Evolutionary conservation across 208 protist species (phyloP).

Genomic region (Trypanosomatidae sp.): DNA sequence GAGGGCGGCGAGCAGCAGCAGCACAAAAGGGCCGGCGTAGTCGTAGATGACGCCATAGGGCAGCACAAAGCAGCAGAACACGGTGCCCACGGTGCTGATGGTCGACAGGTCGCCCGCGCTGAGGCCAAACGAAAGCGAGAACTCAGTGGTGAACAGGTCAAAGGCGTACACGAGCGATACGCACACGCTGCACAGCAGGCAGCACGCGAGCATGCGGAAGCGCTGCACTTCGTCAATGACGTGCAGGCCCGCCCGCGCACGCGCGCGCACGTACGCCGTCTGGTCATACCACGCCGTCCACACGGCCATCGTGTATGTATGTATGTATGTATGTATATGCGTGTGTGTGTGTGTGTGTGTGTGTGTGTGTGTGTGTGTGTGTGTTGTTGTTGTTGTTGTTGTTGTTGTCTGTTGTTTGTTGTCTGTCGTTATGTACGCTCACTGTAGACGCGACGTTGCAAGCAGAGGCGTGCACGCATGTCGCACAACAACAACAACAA

Average conservation of each 20-base stretch:
- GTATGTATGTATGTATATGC: no score
- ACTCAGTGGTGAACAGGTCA: constrained; percentile 42
- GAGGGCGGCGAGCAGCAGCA: constrained; percentile 18
- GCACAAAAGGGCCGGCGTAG: constrained; percentile 18
- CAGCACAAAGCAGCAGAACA: constrained; percentile 58
- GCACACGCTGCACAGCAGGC: constrained; percentile 49
- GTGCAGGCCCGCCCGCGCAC: constrained; percentile 13
- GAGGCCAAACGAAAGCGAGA: constrained; percentile 20
- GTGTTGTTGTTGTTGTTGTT: no score
- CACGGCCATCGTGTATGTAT: no score
- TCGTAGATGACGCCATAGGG: constrained; percentile 52
- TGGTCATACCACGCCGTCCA: no score
- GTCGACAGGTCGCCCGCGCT: constrained; percentile 46
- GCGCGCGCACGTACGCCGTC: constrained; percentile 15
- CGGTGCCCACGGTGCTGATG: constrained; percentile 47
- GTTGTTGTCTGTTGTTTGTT: no score
- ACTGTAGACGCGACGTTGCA: no score
- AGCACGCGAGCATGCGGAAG: constrained; percentile 30
- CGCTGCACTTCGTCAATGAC: constrained; percentile 46
- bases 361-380: no score
- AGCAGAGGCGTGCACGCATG: neutral
- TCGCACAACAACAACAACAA: neutral
- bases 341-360: no score
- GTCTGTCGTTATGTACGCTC: no score
- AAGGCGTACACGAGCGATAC: constrained; percentile 51